phyloP scores from a whole-genome alignment of 73 alveolate genomes.

The Paramecium bursaria region DNA sequence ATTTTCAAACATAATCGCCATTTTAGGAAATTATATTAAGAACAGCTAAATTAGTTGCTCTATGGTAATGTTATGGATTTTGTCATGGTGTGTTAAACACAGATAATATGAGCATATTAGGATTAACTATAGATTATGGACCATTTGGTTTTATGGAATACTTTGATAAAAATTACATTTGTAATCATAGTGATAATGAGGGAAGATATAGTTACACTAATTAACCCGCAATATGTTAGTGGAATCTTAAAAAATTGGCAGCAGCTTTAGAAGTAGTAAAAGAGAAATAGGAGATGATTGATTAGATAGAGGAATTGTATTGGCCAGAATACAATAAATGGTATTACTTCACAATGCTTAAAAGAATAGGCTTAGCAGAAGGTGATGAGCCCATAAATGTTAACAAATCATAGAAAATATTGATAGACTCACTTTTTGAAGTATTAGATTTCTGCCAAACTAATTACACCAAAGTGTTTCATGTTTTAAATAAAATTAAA shows the following conservation, averaged over 20 bases:
- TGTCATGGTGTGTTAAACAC: slow-evolving; percentile 94
- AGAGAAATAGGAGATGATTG: slow-evolving; percentile 18
- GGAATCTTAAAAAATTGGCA: slow-evolving; percentile 74
- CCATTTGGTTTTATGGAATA: slow-evolving; percentile 92
- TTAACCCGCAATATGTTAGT: slow-evolving; percentile 79
- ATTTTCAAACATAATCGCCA: slow-evolving; percentile 61
- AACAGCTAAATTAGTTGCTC: slow-evolving; percentile 86
- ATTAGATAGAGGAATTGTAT: slow-evolving; percentile 35
- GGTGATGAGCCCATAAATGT: slow-evolving; percentile 6
- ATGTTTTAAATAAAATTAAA: slow-evolving; percentile 38
- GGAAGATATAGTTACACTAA: slow-evolving; percentile 80
- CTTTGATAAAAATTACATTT: slow-evolving; percentile 72
- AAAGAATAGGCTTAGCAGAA: slow-evolving; percentile 69
- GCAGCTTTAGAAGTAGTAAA: slow-evolving; percentile 71
- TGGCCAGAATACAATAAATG: slow-evolving; percentile 53
- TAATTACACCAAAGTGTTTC: slow-evolving; percentile 78
- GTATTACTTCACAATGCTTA: slow-evolving; percentile 68
- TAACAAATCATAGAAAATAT: slow-evolving; percentile 53
- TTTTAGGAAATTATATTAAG: slow-evolving; percentile 75
- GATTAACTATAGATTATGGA: slow-evolving; percentile 92
- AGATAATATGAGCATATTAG: slow-evolving; percentile 87
- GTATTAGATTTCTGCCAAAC: slow-evolving; percentile 66
- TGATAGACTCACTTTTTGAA: slow-evolving; percentile 54
- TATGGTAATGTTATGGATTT: slow-evolving; percentile 86
- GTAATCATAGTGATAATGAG: slow-evolving; percentile 81